A percentile compares a stretch with the other conserved stretches of the same genome.
phyloP scores from a whole-genome alignment of 2,329 filamentous ascomycete species.

The Furcasterigmium sp. region DNA sequence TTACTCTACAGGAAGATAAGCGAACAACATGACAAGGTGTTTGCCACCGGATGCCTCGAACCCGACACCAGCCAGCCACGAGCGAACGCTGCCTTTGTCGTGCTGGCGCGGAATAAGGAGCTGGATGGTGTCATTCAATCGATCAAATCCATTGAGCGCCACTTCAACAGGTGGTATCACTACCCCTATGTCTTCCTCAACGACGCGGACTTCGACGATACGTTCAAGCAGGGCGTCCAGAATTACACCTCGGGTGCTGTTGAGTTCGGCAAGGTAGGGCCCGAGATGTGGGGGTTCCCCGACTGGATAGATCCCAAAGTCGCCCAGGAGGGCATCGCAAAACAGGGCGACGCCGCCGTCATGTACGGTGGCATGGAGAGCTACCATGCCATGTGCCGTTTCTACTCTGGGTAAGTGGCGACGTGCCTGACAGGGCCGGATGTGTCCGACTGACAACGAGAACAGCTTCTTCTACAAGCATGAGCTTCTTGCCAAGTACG shows the following conservation, averaged over 20 bases:
- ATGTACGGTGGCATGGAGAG: conserved; percentile 99
- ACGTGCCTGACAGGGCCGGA: neutral
- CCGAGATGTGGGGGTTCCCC: conserved; percentile 91
- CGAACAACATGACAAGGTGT: conserved; percentile 95
- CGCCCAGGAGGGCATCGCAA: conserved; percentile 90
- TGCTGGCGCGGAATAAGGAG: conserved; percentile 93
- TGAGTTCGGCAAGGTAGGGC: conserved; percentile 90
- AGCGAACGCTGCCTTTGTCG: conserved; percentile 93
- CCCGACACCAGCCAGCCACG: conserved; percentile 72
- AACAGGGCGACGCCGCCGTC: conserved; percentile 94
- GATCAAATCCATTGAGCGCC: conserved; percentile 93
- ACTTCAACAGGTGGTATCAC: conserved; percentile 98
- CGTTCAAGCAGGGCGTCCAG: conserved; percentile 79
- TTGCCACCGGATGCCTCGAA: conserved; percentile 82
- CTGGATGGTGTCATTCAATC: conserved; percentile 94
- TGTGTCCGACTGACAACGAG: conserved; percentile 14
- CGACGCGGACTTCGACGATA: conserved; percentile 92
- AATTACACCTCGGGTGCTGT: conserved; percentile 87
- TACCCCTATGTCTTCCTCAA: conserved; percentile 99
- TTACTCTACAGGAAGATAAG: conserved; percentile 72
- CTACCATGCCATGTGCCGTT: conserved; percentile 98
- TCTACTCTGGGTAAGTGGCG: conserved; percentile 82
- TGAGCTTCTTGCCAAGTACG: conserved; percentile 88
- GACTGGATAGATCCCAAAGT: conserved; percentile 95
- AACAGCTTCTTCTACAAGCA: conserved; percentile 92